Percentiles rank a stretch among this genome's conserved stretches.
phyloP scores from a whole-genome alignment of 2,329 filamentous ascomycete genomes.

The Colletotrichum cuscutae region DNA sequence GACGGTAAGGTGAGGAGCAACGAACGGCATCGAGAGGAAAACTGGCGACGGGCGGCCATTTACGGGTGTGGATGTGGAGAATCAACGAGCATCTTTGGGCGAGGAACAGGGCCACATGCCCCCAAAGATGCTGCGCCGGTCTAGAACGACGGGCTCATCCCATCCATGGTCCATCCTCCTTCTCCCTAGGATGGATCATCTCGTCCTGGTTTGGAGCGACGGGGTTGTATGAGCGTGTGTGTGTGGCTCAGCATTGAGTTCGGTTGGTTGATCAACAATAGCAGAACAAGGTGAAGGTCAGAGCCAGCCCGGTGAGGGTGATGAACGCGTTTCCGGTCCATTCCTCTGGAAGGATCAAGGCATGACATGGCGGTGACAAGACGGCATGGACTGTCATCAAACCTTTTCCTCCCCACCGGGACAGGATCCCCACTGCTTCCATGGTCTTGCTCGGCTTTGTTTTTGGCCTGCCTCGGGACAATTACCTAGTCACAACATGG shows the following conservation, averaged over 20 bases:
- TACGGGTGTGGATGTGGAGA: constrained; percentile 26
- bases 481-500: constrained; percentile 7
- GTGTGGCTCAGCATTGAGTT: neutral
- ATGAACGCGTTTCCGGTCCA: neutral
- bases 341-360: neutral
- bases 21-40: constrained; percentile 24
- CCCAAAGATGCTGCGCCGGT: constrained; percentile 15
- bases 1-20: constrained; percentile 27
- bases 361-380: constrained; percentile 25
- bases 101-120: constrained; percentile 28
- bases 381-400: constrained; percentile 19
- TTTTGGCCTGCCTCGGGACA: constrained; percentile 22
- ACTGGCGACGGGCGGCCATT: constrained; percentile 33
- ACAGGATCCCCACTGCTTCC: constrained; percentile 11
- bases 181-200: constrained; percentile 6
- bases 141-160: constrained; percentile 19
- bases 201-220: constrained; percentile 8
- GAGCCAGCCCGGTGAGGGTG: neutral
- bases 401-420: constrained; percentile 19
- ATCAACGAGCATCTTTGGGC: constrained; percentile 9
- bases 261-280: neutral
- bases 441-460: constrained; percentile 13
- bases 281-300: neutral
- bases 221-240: neutral
- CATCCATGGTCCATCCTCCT: neutral